Evolutionary conservation across 169 alveolate species (phyloP), one percentile per base, ranked within the genome.

Genomic region (Plasmodium knowlesi): DNA sequence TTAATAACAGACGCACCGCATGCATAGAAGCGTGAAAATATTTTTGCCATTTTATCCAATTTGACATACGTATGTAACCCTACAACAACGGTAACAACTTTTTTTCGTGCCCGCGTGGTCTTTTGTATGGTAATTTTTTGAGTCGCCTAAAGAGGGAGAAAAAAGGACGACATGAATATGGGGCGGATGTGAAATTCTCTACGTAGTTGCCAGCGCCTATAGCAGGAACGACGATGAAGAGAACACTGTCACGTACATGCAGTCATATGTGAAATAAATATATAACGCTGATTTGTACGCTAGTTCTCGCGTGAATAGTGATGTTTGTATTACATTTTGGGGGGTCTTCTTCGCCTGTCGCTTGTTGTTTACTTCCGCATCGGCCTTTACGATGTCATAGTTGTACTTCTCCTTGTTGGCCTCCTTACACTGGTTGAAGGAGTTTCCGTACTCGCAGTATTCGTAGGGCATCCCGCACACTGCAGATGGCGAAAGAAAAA

Each of bases 1-100:
- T 97, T 97, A 5, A 97, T 97, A 32, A 97, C 98, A 0, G 98
- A 95, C 10, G 98, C 97, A 37, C 98, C 98, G 34, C 98, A 96
- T 5, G 98, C 97, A 80, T 96, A 97, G 70, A 94, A 97, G 71
- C 96, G 95, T n/a, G 98, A 95, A 86, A 97, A 97, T 71, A 96
- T 94, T 92, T 97, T 97, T 14, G 98, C 96, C 43, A 98, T 98
- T 70, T 92, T 96, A n/a, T 93, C 98, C 37, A 97, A 95, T 72
- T 96, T 96, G 50, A 97, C 97, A 67, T 97, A 97, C 1, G 95
- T 90, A 71, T 97, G 98, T 41, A 97, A 92, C 25, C 98, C 98
- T 30, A 96, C 93, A 32, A 97, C 97, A 61, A 97, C 96, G 9
- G 98, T 97, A 19, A 97, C 98, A 28, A 92, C 96, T 92, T 97